Base-by-base conservation (phyloP, 2,329 filamentous ascomycete species). In the Aureobasidium sp. region DNA sequence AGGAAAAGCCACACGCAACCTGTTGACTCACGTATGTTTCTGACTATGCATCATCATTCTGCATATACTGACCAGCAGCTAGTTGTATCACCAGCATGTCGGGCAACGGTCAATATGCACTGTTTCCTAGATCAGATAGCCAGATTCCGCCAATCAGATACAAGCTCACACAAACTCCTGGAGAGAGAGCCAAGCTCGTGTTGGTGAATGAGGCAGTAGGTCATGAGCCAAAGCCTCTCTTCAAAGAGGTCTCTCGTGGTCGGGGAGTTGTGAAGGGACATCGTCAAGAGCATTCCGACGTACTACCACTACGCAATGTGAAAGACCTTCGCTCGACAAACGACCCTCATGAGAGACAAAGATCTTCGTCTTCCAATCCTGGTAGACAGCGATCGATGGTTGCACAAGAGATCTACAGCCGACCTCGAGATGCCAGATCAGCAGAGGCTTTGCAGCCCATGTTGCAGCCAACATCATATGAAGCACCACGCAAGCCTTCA, bases 111-210 rank as follows among this genome's bases (percentile, higher is more conserved):
- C 45, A 51, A 14, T 60, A 49, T 49, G 34, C 57, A 22, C 36
- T 60, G 27, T 60, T 60, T 34, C 57, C 57, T 11, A 60, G 57
- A 36, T 20, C 57, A 12, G 57, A 60, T 7, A 60, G 45, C 25
- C 57, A 60, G 25, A 12, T 60, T 12, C 57, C 57, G 20, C 57
- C 57, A 9, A 34, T 51, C 22, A 49, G 36, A 34, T 60, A 60
- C 45, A 39, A 60, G 25, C 31, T 60, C 36, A 51, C 31, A 47
- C 39, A 45, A n/a, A 20, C 57, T 49, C 45, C 57, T 39, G 57
- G 57, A 22, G 57, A 60, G 34, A 47, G 57, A 17, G 45, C 57
- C 9, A 49, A 42, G 17, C 44, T 60, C 11, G 36, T 60, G 17
- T n/a, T 51, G 25, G 45, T 51, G 45, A 51, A 45, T 9, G 45